These are phyloP conservation scores for Pseudocercospora macadamiae DNA, from an alignment of 2,329 filamentous ascomycete species.

Conservation along the genomic window DNA sequence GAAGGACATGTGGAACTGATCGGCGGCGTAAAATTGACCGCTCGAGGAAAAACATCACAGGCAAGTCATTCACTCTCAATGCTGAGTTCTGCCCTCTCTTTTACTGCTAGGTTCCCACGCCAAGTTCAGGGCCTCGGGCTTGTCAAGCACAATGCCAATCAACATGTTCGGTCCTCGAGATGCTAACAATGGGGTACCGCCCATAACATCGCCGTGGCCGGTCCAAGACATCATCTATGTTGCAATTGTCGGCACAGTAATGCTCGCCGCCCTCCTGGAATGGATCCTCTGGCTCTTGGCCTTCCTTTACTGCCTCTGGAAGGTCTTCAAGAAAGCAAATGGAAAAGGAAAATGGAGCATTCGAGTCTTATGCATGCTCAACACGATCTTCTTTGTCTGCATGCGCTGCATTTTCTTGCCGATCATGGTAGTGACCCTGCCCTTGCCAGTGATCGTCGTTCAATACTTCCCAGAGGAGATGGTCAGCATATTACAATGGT, in stretches of 20 bases:
- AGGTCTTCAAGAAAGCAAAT: slow-evolving; percentile 87
- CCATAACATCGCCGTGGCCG: slow-evolving; percentile 32
- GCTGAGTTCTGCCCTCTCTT: background rate
- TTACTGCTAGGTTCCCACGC: background rate
- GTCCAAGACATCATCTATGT: slow-evolving; percentile 77
- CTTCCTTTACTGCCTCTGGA: slow-evolving; percentile 86
- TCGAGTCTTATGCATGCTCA: slow-evolving; percentile 72
- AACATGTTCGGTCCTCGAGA: slow-evolving; percentile 17
- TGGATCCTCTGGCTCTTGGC: slow-evolving; percentile 96
- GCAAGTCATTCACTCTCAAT: background rate
- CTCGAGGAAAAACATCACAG: background rate
- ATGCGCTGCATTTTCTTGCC: slow-evolving; percentile 88
- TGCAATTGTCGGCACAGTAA: slow-evolving; percentile 75
- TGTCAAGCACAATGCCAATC: background rate
- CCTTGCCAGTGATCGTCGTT: slow-evolving; percentile 73
- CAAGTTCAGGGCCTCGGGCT: background rate
- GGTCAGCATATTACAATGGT: slow-evolving; percentile 81
- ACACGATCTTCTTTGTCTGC: slow-evolving; percentile 72
- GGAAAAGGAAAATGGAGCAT: slow-evolving; percentile 69
- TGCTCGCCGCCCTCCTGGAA: slow-evolving; percentile 83
- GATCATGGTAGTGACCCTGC: slow-evolving; percentile 91
- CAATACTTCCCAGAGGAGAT: slow-evolving; percentile 70
- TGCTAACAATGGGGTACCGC: slow-evolving; percentile 15
- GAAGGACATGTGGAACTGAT: slow-evolving; percentile 3
- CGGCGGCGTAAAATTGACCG: background rate